Base-by-base conservation (phyloP, 2,329 filamentous ascomycete species). In the Talaromyces amestolkiae region DNA sequence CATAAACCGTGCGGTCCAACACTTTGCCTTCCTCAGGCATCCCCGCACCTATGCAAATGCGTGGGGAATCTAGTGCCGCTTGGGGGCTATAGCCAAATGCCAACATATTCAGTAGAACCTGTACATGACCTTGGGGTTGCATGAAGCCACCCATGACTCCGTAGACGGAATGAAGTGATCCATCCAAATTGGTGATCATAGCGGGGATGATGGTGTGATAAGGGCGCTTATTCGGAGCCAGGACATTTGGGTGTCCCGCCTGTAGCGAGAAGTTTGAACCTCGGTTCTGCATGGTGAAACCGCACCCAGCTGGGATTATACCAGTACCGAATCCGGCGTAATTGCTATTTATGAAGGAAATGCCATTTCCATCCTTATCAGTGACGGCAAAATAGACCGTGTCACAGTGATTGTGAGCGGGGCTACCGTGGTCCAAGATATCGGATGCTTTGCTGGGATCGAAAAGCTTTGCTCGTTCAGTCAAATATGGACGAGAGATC, bases 81-180 rank as follows among this genome's bases (percentile, higher is more conserved):
- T 99, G 95, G 0, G 93, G 93, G 68, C 89, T 90, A 62, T 92
- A 83, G 1, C 88, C 87, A 71, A 93, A 96, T 0, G 93, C 87
- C 0, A 96, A 79, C 85, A 96, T 93, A 70, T 96, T 96, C 1
- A 98, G 83, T 10, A 99, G 80, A 0, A 97, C 93, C 78, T 98
- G 95, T 0, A 98, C 89, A 67, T 98, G 95, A 24, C 94, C 95
- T 78, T 98, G 95, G 0, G 95, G 95, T 80, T 99, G 95, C 91
- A 98, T 98, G 79, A 96, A 98, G 2, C 93, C 94, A 61, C 95
- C 95, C 95, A 98, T 98, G 67, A 98, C 94, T 62, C 95, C 95
- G 72, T 94, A 97, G 0, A 96, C 91, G 3, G 87, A 90, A 76
- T 97, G 91, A 65, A 98, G 80, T 58, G 86, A 89, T 31, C 87